Percentiles rank a stretch among this genome's conserved stretches.
These are phyloP conservation scores for Punica granatum DNA, from an alignment of 345 rosid genomes.

Conservation along the genomic window DNA sequence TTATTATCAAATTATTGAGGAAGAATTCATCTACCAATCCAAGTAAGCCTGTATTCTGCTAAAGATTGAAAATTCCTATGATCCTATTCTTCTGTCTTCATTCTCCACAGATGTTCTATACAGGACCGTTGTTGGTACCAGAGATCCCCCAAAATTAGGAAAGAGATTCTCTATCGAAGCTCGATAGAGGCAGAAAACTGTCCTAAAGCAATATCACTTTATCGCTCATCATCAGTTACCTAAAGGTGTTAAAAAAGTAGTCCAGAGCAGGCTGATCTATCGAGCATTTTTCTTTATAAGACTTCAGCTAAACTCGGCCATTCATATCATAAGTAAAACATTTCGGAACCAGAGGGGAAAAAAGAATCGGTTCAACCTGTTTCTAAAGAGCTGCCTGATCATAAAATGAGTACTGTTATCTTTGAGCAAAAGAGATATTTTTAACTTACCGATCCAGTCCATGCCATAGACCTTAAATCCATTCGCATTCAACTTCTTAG, in stretches of 20 bases:
- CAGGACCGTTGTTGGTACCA: neutral
- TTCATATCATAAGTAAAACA: no score
- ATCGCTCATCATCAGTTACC: neutral
- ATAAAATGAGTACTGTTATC: neutral
- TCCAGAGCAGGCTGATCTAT: neutral
- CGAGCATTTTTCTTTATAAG: neutral
- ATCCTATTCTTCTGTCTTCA: neutral
- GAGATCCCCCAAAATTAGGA: neutral
- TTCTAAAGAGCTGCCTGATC: neutral
- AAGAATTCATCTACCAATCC: neutral
- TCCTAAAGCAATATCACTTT: neutral
- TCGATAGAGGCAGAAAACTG: neutral
- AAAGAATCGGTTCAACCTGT: no score
- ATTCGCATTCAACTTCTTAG: slow-evolving; percentile 68
- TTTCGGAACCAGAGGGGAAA: no score
- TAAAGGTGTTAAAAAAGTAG: neutral
- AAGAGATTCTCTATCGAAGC: neutral
- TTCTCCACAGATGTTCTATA: neutral
- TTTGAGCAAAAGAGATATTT: neutral
- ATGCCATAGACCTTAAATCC: slow-evolving; percentile 88
- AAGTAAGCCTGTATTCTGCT: neutral
- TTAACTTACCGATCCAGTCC: slow-evolving; percentile 85
- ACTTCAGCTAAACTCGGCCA: neutral
- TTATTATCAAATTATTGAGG: neutral
- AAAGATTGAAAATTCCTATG: neutral